Base-by-base conservation (phyloP, 352 stramenopile species). In the Peronospora belbahrii region DNA sequence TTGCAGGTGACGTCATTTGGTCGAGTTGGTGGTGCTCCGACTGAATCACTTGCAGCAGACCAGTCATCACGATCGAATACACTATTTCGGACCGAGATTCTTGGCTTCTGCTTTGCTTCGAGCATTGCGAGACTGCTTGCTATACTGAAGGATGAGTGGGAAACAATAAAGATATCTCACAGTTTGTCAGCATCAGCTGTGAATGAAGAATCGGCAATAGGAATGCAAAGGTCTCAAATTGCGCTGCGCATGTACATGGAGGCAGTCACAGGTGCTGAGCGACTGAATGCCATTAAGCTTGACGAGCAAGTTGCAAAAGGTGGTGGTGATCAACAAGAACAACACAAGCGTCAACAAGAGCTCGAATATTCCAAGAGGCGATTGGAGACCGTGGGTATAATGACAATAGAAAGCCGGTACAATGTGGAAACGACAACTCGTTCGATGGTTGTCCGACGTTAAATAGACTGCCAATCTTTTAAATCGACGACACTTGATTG, bases 351-450 rank as follows among this genome's bases (percentile, higher is more conserved):
- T 44, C 70, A 78, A 14, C 57, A 81, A 25, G 62, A 68, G 36
- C 57, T 86, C n/a, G 69, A 85, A 36, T 67, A 79, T 48, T 74
- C 71, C 6, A 88, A 86, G 51, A 62, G 74, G 19, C 55, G 76
- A 22, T 48, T 82, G 30, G 62, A 79, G 33, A 55, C 34, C 27
- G 52, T 63, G 2, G 22, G 61, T 18, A 24, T 77, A 23, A 58
- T 32, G 42, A 62, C 42, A 24, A 44, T 50, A 46, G 51, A 66
- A 42, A 53, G 39, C 34, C 42, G 27, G 17, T 69, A 63, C 35
- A 13, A 52, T 20, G 46, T 69, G 17, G 51, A 66, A 27, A 66
- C 52, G 19, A 60, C 50, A 15, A 57, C 45, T 22, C 45, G 46
- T 23, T 13, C 49, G 30, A 52, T 51, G 44, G 35, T 38, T 14